A percentile compares a stretch with the other conserved stretches of the same genome.
Evolutionary conservation across 352 stramenopile species (phyloP).

Genomic region (Pythium insidiosum): DNA sequence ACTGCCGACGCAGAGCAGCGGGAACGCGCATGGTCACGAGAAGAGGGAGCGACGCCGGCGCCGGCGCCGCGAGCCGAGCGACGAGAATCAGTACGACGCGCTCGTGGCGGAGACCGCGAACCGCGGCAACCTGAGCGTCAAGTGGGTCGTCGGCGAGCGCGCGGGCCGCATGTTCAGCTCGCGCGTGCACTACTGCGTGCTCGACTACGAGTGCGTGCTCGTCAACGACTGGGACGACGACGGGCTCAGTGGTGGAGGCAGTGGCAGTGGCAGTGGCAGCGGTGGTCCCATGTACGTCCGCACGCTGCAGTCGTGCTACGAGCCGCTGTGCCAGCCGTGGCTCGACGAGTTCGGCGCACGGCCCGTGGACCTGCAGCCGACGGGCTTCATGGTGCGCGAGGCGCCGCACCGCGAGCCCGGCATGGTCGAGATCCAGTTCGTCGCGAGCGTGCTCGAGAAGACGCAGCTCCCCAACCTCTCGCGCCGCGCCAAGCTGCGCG

Average conservation of each 20-base stretch:
- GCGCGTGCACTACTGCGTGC: slow-evolving; percentile 49
- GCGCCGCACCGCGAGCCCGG: slow-evolving; percentile 27
- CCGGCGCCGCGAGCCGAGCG: no score
- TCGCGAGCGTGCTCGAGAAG: slow-evolving; percentile 67
- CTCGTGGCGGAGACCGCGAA: slow-evolving; percentile 30
- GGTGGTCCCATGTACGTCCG: slow-evolving; percentile 61
- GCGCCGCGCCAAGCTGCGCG: slow-evolving; percentile 48
- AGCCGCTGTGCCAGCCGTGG: slow-evolving; percentile 50
- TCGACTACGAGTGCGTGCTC: slow-evolving; percentile 73
- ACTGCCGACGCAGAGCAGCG: no score
- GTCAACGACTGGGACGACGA: slow-evolving; percentile 69
- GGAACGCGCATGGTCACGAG: no score
- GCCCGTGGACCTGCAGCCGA: slow-evolving; percentile 49
- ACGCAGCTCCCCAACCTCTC: slow-evolving; percentile 42
- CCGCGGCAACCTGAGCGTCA: slow-evolving; percentile 59
- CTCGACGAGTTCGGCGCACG: slow-evolving; percentile 46
- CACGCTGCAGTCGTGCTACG: slow-evolving; percentile 56
- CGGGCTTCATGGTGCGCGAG: slow-evolving; percentile 69
- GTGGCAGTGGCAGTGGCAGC: no score
- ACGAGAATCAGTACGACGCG: no score
- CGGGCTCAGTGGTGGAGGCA: no score
- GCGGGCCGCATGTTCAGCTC: slow-evolving; percentile 59
- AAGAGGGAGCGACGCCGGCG: no score
- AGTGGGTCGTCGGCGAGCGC: slow-evolving; percentile 62
- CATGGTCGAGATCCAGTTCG: slow-evolving; percentile 70